Percentiles rank a stretch among this genome's conserved stretches.
These are phyloP conservation scores for Andalucia godoyi DNA, from an alignment of 78 protist genomes.

Conservation along the genomic window DNA sequence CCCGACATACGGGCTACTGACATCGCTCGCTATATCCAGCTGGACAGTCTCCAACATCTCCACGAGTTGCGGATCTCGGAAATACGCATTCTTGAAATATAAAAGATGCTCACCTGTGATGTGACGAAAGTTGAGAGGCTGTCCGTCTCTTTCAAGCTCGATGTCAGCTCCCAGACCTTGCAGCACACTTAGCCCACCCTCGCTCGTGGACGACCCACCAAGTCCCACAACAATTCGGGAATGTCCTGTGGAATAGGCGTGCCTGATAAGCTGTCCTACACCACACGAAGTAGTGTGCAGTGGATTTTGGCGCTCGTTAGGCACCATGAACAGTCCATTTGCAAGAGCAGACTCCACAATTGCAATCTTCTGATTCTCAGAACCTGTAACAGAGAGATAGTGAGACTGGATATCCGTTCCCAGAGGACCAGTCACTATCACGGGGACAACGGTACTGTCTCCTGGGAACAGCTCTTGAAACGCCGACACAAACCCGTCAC, in stretches of 20 bases:
- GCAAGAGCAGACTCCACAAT: slow-evolving; percentile 40
- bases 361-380: too few species aligned
- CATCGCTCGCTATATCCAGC: slow-evolving; percentile 33
- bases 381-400: not conserved
- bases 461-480: not conserved
- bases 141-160: not conserved
- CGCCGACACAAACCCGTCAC: slow-evolving; percentile 4
- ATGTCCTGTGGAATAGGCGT: slow-evolving; percentile 8
- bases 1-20: slow-evolving; percentile 25
- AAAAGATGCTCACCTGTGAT: slow-evolving; percentile 18
- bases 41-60: not conserved
- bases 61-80: not conserved
- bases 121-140: not conserved
- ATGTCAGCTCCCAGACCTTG: slow-evolving; percentile 11
- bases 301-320: slow-evolving; percentile 9
- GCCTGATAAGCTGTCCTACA: slow-evolving; percentile 29
- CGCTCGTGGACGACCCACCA: slow-evolving; percentile 58
- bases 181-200: slow-evolving; percentile 48
- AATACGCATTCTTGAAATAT: not conserved
- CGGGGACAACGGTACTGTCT: not conserved
- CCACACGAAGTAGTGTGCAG: slow-evolving; percentile 39
- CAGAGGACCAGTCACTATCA: not conserved
- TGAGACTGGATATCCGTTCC: not conserved
- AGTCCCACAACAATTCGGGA: slow-evolving; percentile 22
- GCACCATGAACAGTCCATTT: slow-evolving; percentile 30